A percentile compares a stretch with the other conserved stretches of the same genome.
These are phyloP conservation scores for Rhodomyrtus tomentosa DNA, from an alignment of 345 rosid genomes.

Conservation along the genomic window DNA sequence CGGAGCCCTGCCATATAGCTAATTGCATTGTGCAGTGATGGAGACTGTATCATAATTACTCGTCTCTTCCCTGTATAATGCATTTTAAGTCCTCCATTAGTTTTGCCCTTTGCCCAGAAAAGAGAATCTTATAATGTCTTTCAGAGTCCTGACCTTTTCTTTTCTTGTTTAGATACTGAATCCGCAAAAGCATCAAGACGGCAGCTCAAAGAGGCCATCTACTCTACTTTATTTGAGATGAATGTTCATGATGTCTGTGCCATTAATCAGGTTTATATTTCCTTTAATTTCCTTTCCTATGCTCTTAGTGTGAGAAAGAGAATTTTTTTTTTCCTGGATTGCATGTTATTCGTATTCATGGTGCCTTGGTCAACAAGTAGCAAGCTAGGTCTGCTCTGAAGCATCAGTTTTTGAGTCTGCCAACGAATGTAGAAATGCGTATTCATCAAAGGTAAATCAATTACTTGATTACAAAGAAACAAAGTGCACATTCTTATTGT, in stretches of 20 bases:
- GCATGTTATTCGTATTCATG: background rate
- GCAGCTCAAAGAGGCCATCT: slow-evolving; percentile 76
- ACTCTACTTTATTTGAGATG: slow-evolving; percentile 71
- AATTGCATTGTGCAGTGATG: background rate
- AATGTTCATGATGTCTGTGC: slow-evolving; percentile 91
- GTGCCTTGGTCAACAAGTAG: background rate
- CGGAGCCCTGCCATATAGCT: background rate
- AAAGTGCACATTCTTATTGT: background rate
- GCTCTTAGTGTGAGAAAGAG: background rate
- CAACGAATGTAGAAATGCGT: background rate
- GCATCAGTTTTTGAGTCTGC: background rate
- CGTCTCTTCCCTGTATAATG: background rate
- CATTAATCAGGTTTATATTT: slow-evolving; percentile 52
- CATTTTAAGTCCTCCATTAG: background rate
- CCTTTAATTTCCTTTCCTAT: background rate
- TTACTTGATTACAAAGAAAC: background rate
- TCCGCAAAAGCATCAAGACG: slow-evolving; percentile 84
- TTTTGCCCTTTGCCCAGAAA: background rate
- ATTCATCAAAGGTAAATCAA: background rate
- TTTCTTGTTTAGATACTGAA: slow-evolving; percentile 54
- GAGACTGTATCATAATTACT: background rate
- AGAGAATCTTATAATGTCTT: background rate
- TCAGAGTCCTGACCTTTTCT: background rate
- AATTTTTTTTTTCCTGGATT: background rate
- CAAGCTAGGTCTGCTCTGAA: background rate